Percentiles rank a stretch among this genome's conserved stretches.
These are phyloP conservation scores for Trichophyton equinum DNA, from an alignment of 2,329 filamentous ascomycete genomes.

Conservation along the genomic window DNA sequence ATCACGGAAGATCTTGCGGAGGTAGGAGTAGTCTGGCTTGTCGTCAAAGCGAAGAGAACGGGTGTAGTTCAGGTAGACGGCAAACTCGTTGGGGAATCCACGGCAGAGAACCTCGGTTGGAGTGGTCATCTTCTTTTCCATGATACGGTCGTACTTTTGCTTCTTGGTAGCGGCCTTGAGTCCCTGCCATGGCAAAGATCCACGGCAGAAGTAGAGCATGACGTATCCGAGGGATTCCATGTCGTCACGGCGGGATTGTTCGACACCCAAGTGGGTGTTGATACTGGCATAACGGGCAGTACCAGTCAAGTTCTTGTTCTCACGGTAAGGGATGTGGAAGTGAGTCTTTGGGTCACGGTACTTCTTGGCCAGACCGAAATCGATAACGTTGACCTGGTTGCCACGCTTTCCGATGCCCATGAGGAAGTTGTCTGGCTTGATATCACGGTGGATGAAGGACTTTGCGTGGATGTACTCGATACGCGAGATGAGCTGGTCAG, in stretches of 20 bases:
- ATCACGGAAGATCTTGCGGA: conserved; percentile 99
- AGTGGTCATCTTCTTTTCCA: conserved; percentile 99
- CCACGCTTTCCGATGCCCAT: conserved; percentile 99
- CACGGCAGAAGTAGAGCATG: conserved; percentile 99
- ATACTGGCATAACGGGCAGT: conserved; percentile 97
- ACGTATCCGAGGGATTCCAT: conserved; percentile 99
- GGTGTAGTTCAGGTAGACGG: conserved; percentile 99
- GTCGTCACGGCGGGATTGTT: conserved; percentile 97
- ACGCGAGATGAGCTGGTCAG: conserved; percentile 95
- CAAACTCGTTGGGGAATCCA: conserved; percentile 98
- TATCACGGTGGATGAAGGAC: conserved; percentile 98
- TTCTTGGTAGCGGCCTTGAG: conserved; percentile 98
- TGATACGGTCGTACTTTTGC: conserved; percentile 99
- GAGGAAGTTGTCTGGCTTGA: conserved; percentile 99
- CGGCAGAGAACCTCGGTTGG: conserved; percentile 97
- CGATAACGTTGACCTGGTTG: conserved; percentile 98
- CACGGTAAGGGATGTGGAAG: conserved; percentile 98
- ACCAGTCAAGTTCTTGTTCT: conserved; percentile 99
- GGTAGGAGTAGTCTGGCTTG: conserved; percentile 99
- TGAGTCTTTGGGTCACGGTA: conserved; percentile 99
- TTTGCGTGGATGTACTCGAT: conserved; percentile 99
- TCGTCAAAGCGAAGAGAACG: conserved; percentile 97
- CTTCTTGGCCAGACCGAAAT: conserved; percentile 98
- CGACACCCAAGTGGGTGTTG: conserved; percentile 96
- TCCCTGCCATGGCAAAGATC: conserved; percentile 96